phyloP scores from a whole-genome alignment of 139 green algal species.

The Asterochloris erici region DNA sequence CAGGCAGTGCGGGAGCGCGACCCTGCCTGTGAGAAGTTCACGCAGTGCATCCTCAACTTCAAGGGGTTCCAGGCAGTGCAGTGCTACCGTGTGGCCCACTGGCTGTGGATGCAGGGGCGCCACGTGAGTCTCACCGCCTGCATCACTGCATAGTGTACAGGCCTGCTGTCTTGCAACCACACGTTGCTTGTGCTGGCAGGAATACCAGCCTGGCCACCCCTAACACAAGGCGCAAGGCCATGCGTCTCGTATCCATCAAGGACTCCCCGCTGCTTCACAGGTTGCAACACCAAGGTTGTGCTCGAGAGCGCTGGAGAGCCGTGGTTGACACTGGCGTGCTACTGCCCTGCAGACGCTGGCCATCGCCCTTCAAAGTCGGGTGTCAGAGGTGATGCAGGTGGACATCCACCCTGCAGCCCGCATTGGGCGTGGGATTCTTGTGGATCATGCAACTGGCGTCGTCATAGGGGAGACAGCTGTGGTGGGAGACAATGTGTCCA shows the following conservation, averaged over 20 bases:
- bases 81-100: slow-evolving; percentile 75
- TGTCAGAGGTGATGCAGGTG: slow-evolving; percentile 69
- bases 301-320: background rate
- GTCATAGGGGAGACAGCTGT: slow-evolving; percentile 95
- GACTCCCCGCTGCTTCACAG: background rate
- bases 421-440: slow-evolving; percentile 78
- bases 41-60: slow-evolving; percentile 86
- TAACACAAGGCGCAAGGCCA: background rate
- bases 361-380: slow-evolving; percentile 61
- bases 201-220: no score
- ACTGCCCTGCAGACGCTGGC: slow-evolving; percentile 51
- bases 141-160: background rate
- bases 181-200: background rate
- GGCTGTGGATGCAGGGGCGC: slow-evolving; percentile 68
- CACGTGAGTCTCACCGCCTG: slow-evolving; percentile 30
- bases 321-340: background rate
- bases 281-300: background rate
- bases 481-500: slow-evolving; percentile 90
- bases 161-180: background rate
- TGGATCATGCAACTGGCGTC: slow-evolving; percentile 92
- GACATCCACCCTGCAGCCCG: slow-evolving; percentile 87
- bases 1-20: slow-evolving; percentile 80
- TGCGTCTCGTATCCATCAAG: background rate
- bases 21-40: slow-evolving; percentile 87
- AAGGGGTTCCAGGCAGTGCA: slow-evolving; percentile 96